Evolutionary conservation across 163 green algal genomes (phyloP).

Genomic region (Scenedesmus sp.): DNA sequence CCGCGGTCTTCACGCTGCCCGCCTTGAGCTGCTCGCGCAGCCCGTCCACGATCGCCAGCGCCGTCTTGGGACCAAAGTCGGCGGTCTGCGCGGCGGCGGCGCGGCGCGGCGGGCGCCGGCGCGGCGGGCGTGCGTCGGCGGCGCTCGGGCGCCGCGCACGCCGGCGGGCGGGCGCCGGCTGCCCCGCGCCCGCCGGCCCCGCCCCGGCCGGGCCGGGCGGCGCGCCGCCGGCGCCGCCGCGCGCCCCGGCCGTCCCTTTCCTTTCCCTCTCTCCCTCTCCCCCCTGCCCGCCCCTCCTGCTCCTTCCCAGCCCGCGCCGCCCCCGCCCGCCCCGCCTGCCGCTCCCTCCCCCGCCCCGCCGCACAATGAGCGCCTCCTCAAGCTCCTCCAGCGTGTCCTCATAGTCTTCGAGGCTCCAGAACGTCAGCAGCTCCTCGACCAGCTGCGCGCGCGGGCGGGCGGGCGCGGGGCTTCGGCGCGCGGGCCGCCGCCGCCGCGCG

Average conservation of each 20-base stretch:
- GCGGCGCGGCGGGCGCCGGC: constrained; percentile 8
- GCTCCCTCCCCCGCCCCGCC: no score
- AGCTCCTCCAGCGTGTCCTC: constrained; percentile 94
- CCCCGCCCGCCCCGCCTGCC: no score
- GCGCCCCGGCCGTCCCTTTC: no score
- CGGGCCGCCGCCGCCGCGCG: neutral
- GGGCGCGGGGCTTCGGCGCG: neutral
- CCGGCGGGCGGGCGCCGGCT: no score
- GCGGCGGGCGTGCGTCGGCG: neutral
- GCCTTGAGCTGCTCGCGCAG: constrained; percentile 75
- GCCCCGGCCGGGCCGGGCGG: no score
- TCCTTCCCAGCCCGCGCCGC: no score
- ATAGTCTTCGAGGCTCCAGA: constrained; percentile 92
- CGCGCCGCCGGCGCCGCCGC: no score
- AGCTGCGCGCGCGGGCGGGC: constrained; percentile 62
- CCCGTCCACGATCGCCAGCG: constrained; percentile 83
- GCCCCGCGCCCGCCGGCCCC: no score
- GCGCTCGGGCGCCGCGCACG: neutral
- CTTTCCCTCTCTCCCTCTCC: no score
- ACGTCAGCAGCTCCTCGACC: constrained; percentile 92
- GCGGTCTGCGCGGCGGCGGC: constrained; percentile 75
- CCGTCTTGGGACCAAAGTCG: constrained; percentile 93
- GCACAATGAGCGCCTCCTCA: constrained; percentile 92
- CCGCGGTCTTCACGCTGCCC: constrained; percentile 72
- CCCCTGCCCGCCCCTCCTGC: no score